A percentile compares a stretch with the other conserved stretches of the same genome.
Conservation (phyloP, 345 rosid genomes). For the Syzygium aqueum region DNA sequence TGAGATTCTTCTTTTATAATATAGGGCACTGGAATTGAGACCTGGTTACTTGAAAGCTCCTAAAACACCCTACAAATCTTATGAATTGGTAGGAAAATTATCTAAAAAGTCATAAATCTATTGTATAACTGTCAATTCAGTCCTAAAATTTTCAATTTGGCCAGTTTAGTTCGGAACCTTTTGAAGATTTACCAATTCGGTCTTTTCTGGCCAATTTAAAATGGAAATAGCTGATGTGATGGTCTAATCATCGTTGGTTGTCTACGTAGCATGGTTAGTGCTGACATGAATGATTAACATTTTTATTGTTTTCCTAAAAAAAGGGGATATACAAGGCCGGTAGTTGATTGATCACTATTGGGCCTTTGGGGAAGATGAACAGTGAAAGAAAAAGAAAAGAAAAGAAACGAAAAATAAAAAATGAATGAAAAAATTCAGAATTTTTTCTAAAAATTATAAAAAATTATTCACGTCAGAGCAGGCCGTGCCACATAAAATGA, state of each 20-base stretch:
- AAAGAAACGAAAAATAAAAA: accelerated
- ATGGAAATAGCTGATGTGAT: accelerated
- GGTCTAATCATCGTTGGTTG: neutral
- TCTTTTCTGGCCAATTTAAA: neutral
- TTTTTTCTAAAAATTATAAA: neutral
- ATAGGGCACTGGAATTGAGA: neutral
- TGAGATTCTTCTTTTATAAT: neutral
- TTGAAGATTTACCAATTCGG: neutral
- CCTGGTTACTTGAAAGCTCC: neutral
- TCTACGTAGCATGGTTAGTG: accelerated
- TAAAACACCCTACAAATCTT: neutral
- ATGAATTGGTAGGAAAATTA: neutral
- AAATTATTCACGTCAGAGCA: neutral
- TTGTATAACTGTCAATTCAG: neutral
- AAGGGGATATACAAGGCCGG: neutral
- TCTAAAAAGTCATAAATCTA: neutral
- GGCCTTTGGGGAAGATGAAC: neutral
- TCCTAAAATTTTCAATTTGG: neutral
- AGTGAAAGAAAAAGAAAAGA: neutral
- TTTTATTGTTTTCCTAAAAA: neutral
- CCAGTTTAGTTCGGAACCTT: neutral
- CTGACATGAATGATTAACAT: neutral
- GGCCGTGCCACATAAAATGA: neutral
- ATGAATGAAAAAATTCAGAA: neutral
- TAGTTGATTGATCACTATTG: accelerated